A percentile compares a stretch with the other conserved stretches of the same genome.
Evolutionary conservation across 768 basidiomycete genomes (phyloP).

Genomic region (Leccinellum rugosiceps): DNA sequence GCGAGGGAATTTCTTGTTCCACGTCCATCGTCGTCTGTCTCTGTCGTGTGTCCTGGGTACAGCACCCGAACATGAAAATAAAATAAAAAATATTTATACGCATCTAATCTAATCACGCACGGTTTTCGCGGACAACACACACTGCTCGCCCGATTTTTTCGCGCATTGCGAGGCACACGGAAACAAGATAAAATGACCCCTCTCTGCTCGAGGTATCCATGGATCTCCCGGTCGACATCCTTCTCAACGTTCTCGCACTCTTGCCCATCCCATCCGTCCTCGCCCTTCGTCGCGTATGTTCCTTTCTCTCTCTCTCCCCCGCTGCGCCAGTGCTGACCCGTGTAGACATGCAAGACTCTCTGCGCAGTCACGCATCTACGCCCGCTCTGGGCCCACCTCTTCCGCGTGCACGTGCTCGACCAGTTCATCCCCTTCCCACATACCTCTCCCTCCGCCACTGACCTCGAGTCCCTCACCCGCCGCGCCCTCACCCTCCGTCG

Average conservation of each 20-base stretch:
- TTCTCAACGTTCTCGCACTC: slow-evolving; percentile 41
- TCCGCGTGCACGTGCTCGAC: slow-evolving; percentile 40
- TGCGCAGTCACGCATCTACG: slow-evolving; percentile 42
- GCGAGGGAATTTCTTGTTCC: background rate
- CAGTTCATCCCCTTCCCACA: slow-evolving; percentile 47
- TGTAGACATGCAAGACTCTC: slow-evolving; percentile 47
- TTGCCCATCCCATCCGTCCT: slow-evolving; percentile 42
- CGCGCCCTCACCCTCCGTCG: slow-evolving; percentile 41
- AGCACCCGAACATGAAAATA: too few species aligned
- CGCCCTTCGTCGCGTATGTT: slow-evolving; percentile 46
- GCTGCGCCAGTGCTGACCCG: background rate
- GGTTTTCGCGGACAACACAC: slow-evolving; percentile 24
- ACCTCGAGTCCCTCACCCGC: slow-evolving; percentile 43
- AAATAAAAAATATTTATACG: background rate
- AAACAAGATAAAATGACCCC: background rate
- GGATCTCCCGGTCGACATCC: slow-evolving; percentile 46
- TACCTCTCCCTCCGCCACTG: slow-evolving; percentile 36
- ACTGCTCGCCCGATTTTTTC: slow-evolving; percentile 21
- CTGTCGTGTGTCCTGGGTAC: too few species aligned
- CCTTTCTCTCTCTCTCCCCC: background rate
- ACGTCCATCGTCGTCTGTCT: background rate
- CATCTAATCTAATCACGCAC: slow-evolving; percentile 21
- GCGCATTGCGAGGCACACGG: slow-evolving; percentile 4
- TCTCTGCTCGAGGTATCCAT: background rate
- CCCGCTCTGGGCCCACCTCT: slow-evolving; percentile 47